Base-by-base conservation (phyloP, 495 filamentous ascomycete genomes). In the Jackrogersella minutella region DNA sequence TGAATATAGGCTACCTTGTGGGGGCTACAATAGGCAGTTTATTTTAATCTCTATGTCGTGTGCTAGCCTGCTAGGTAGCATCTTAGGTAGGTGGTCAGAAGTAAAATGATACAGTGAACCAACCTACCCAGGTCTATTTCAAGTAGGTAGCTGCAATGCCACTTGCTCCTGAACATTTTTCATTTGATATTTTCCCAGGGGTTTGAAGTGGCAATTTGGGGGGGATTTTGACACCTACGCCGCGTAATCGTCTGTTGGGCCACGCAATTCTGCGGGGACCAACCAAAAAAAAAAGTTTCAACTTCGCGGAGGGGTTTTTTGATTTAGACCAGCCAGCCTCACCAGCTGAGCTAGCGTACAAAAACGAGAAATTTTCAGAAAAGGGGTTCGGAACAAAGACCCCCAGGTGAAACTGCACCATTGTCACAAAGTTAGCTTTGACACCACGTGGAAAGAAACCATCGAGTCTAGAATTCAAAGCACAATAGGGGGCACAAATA, bases 251-350 rank as follows among this genome's bases (percentile, higher is more conserved):
- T 31, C 21, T 8, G 22, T 16, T n/a, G 7, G 34, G 47, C 58
- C 58, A 26, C 58, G 58, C 58, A 62, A 62, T 62, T 26, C 58
- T 61, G 40, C 43, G 33, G 41, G 59, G 37, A n/a, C n/a, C n/a
- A n/a, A n/a, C n/a, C n/a, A n/a, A n/a, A 39, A 39, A 5, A 16
- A 43, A 26, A 9, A 11, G 10, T 24, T 26, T 5, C 21, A 24
- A n/a, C n/a, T 24, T 26, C 41, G 41, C 41, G 41, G 21, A n/a
- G n/a, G n/a, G n/a, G n/a, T n/a, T n/a, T n/a, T n/a, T n/a, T n/a
- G n/a, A n/a, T n/a, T 41, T 19, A 9, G 2, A 14, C 21, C 21
- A 24, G 30, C 47, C 22, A 52, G 44, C 34, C 57, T 60, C 57
- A 19, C 39, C 16, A 22, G 17, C 34, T 46, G 17, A 39, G 14